Conservation (phyloP, 169 alveolate genomes). For the Amoebophrya sp. region DNA sequence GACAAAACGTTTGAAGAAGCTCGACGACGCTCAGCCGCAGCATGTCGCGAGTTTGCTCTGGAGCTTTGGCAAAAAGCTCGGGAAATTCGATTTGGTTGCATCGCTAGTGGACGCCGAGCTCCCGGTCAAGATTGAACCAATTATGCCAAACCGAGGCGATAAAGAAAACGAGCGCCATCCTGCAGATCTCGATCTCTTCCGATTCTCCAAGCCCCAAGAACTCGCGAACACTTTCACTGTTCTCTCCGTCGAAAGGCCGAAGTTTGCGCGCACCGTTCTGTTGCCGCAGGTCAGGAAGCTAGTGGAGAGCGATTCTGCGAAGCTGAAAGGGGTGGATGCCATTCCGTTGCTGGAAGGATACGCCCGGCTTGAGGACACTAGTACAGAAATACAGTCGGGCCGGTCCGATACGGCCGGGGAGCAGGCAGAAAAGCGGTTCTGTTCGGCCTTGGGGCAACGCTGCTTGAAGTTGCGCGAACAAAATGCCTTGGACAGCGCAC, state of each 20-base stretch:
- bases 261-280: neutral
- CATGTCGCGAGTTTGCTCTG: neutral
- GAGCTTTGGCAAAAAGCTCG: neutral
- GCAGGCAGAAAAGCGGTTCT: too few species aligned
- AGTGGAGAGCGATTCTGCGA: neutral
- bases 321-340: neutral
- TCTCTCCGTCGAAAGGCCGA: neutral
- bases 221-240: neutral
- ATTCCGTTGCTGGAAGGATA: neutral
- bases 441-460: too few species aligned
- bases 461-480: neutral
- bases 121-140: too few species aligned
- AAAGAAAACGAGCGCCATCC: too few species aligned
- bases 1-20: neutral
- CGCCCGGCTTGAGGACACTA: neutral
- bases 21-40: neutral
- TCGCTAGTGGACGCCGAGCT: neutral
- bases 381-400: too few species aligned
- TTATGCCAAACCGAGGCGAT: too few species aligned
- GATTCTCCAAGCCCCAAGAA: neutral
- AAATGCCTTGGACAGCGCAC: neutral
- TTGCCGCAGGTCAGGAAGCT: neutral
- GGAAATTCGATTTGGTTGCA: neutral
- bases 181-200: too few species aligned
- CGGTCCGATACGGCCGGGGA: too few species aligned